Evolutionary conservation across 108 stramenopile genomes (phyloP), one percentile per base, ranked within the genome.

Genomic region (Conticribra guillardii): DNA sequence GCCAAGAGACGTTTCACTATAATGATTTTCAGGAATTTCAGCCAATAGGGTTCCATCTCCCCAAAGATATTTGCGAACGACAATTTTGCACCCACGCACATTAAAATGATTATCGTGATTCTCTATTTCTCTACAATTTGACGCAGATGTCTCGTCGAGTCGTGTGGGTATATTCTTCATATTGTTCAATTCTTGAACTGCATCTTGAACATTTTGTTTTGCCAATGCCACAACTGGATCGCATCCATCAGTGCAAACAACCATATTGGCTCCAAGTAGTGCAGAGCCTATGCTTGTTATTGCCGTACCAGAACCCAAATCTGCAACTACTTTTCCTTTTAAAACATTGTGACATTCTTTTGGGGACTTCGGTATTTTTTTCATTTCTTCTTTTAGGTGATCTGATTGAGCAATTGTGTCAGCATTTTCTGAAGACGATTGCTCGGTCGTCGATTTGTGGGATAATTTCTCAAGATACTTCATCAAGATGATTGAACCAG

Each of bases 241-340:
- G 37, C 82, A 73, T 19, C 93, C 93, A 80, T 97, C 94, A 0
- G 94, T 94, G 55, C 91, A 89, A 46, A 81, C 71, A 8, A 88
- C 91, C 18, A 74, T 46, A 19, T 54, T 52, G 2, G 91, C 93
- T 24, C 94, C 94, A 37, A 97, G 72, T 2, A 85, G 46, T 1
- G 89, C 90, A 9, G 92, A 86, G 24, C 82, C 92, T 31, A 97
- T 74, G 55, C 88, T 88, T 17, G 88, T 88, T 26, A 92, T 69
- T 7, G 92, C 92, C 0, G 93, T 93, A 23, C 96, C 94, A 24
- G 82, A 64, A 31, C 96, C 96, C 8, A 97, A 54, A 74, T 95
- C 96, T 3, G 85, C 83, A 8, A 95, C 82, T 1, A 54, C 41
- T 34, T 75, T 83, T 2, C 81, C 81, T 16, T 31, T 50, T 85